Conservation (phyloP, 441 rosid genomes). For the Daphne laureola region DNA sequence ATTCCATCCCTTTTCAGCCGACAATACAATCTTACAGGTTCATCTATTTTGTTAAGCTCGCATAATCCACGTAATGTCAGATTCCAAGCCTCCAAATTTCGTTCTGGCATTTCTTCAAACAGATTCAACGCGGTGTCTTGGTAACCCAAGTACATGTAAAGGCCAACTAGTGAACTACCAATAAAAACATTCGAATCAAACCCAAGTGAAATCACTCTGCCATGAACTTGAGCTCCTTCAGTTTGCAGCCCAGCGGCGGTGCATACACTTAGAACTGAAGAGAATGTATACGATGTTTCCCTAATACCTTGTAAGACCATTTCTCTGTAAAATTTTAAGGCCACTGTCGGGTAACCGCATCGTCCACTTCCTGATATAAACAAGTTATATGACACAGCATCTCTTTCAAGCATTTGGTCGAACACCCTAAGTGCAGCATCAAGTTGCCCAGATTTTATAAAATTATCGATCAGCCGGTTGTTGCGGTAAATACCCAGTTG, state of each 20-base stretch:
- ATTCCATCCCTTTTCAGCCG: slow-evolving; percentile 44
- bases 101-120: slow-evolving; percentile 59
- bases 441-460: slow-evolving; percentile 33
- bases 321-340: slow-evolving; percentile 37
- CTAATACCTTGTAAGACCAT: slow-evolving; percentile 43
- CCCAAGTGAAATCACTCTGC: slow-evolving; percentile 58
- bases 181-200: slow-evolving; percentile 40
- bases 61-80: slow-evolving; percentile 38
- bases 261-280: slow-evolving; percentile 61
- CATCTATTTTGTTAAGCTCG: slow-evolving; percentile 26
- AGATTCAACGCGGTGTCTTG: slow-evolving; percentile 32
- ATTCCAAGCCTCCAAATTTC: slow-evolving; percentile 56
- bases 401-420: slow-evolving; percentile 45
- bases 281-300: slow-evolving; percentile 56
- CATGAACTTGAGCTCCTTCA: slow-evolving; percentile 64
- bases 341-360: slow-evolving; percentile 29
- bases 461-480: slow-evolving; percentile 33
- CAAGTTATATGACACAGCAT: slow-evolving; percentile 55
- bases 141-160: slow-evolving; percentile 37
- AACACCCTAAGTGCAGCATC: slow-evolving; percentile 41
- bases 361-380: slow-evolving; percentile 44
- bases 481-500: slow-evolving; percentile 24
- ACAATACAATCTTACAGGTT: slow-evolving; percentile 29
- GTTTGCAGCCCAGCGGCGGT: slow-evolving; percentile 21
- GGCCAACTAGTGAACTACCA: slow-evolving; percentile 54